Evolutionary conservation across 176 grass and related monocot species (phyloP).

Genomic region (Urochloa ruziziensis): DNA sequence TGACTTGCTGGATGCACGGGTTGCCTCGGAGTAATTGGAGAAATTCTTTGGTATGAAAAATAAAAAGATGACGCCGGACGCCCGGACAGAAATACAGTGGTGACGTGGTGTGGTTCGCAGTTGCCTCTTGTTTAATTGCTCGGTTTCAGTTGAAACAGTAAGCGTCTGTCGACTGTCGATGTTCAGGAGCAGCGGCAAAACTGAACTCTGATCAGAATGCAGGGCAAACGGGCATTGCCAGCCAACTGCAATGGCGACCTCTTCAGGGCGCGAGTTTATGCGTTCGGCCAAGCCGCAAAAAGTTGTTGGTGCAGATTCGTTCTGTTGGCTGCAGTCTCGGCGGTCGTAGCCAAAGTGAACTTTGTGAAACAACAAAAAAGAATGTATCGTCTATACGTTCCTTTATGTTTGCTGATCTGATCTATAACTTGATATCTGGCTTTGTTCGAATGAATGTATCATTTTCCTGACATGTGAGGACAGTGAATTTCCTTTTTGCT

Average conservation of each 20-base stretch:
- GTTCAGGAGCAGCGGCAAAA: neutral
- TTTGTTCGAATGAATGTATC: no score
- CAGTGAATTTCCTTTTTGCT: no score
- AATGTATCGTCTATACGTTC: no score
- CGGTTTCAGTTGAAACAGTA: neutral
- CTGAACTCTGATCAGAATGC: neutral
- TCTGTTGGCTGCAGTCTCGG: neutral
- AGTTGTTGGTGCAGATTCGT: slow-evolving; percentile 2
- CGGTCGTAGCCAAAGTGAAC: no score
- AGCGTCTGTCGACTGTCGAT: neutral
- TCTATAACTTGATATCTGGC: no score
- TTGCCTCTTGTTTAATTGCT: neutral
- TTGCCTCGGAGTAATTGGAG: neutral
- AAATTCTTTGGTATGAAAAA: neutral
- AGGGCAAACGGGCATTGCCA: neutral
- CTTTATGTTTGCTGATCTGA: no score
- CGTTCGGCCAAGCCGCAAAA: neutral
- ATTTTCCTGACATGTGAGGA: no score
- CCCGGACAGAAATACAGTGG: neutral
- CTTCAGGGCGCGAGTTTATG: neutral
- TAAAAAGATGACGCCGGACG: neutral
- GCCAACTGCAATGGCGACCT: neutral
- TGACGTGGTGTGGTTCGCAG: neutral
- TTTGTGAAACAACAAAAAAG: no score
- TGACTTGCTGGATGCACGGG: neutral